Evolutionary conservation across 192 early-diverging fungal genomes (phyloP).

Genomic region (Backusella tarrabulga): DNA sequence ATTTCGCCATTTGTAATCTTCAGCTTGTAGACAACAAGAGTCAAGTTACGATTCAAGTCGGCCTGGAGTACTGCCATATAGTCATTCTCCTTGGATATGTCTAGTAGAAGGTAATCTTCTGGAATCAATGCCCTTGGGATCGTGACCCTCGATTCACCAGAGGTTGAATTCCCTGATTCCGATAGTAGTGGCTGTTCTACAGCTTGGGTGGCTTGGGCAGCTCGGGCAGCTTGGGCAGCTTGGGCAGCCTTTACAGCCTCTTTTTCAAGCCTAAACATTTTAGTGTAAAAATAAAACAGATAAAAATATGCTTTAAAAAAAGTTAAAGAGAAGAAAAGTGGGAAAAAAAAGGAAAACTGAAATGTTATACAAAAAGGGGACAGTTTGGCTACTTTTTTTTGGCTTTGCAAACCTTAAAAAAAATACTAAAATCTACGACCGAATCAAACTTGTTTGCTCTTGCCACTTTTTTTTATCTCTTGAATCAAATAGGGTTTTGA

Average conservation of each 20-base stretch:
- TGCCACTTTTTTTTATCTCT: neutral
- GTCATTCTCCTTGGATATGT: neutral
- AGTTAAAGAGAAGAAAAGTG: neutral
- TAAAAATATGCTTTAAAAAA: neutral
- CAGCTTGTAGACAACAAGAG: neutral
- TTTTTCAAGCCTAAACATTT: neutral
- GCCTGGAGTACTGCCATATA: neutral
- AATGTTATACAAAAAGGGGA: neutral
- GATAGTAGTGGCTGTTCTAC: neutral
- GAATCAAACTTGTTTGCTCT: neutral
- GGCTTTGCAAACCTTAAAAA: neutral
- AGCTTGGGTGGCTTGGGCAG: too few relatives aligned
- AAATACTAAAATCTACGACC: neutral
- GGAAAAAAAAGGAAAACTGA: neutral
- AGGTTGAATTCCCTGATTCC: neutral
- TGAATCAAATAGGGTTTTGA: neutral
- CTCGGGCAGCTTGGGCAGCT: too few relatives aligned
- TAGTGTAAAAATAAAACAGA: neutral
- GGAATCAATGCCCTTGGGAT: neutral
- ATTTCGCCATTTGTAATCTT: neutral
- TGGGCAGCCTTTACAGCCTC: too few relatives aligned
- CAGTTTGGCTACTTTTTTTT: neutral
- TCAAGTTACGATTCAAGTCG: too few relatives aligned
- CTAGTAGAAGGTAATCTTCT: neutral
- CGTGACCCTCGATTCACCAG: neutral